Evolutionary conservation across 2,329 filamentous ascomycete species (phyloP).

Genomic region (Calonectria pteridis): DNA sequence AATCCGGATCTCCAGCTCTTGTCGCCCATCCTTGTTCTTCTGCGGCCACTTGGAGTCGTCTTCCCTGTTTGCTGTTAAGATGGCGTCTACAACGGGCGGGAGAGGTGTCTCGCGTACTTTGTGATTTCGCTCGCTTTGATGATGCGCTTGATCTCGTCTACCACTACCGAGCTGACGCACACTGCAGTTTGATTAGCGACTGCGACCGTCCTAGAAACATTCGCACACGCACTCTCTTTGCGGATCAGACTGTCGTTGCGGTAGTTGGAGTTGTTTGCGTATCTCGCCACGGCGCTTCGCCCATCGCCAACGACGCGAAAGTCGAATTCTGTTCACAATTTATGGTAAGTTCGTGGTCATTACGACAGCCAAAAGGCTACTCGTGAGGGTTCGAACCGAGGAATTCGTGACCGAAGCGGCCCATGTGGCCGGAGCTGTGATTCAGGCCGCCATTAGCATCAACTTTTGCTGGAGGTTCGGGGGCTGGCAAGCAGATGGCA

Average conservation of each 20-base stretch:
- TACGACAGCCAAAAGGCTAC: neutral
- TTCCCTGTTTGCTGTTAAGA: slow-evolving; percentile 71
- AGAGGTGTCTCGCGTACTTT: slow-evolving; percentile 72
- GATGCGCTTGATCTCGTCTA: slow-evolving; percentile 96
- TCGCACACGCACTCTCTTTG: slow-evolving; percentile 89
- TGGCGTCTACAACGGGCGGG: slow-evolving; percentile 2
- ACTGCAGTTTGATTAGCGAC: slow-evolving; percentile 66
- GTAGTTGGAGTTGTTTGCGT: slow-evolving; percentile 99
- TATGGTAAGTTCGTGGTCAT: slow-evolving; percentile 20
- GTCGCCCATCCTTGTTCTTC: slow-evolving; percentile 98
- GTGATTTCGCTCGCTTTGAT: slow-evolving; percentile 97
- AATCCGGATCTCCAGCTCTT: slow-evolving; percentile 94
- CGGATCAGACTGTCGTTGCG: slow-evolving; percentile 98
- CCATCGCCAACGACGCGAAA: slow-evolving; percentile 94
- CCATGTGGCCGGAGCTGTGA: slow-evolving; percentile 92
- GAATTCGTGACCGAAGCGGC: slow-evolving; percentile 98
- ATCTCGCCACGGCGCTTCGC: slow-evolving; percentile 91
- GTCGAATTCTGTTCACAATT: slow-evolving; percentile 82
- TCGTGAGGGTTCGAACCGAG: slow-evolving; percentile 71
- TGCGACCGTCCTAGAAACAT: no score
- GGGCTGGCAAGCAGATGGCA: neutral
- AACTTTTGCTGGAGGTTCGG: neutral
- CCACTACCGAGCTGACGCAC: slow-evolving; percentile 92
- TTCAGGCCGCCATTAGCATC: slow-evolving; percentile 27
- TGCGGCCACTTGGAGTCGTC: slow-evolving; percentile 98